Percentiles rank a stretch among this genome's conserved stretches.
phyloP scores from a whole-genome alignment of 148 eudicot species.

The Euryodendron excelsum region DNA sequence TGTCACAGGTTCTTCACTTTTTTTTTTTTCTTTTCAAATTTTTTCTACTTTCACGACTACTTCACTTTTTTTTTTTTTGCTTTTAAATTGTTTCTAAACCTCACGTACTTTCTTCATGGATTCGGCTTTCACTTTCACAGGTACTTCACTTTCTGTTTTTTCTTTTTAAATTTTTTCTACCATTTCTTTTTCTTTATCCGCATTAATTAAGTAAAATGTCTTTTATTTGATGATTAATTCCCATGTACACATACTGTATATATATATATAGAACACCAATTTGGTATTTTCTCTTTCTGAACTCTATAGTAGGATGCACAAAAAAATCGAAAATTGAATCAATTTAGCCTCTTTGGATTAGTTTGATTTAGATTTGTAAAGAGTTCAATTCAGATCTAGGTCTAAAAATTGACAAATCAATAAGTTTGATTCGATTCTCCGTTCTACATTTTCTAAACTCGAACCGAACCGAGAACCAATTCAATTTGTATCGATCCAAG shows the following conservation, averaged over 20 bases:
- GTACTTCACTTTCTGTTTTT: not conserved
- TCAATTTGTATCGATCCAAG: not conserved
- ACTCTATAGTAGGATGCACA: not conserved
- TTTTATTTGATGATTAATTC: not conserved
- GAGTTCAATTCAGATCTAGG: not conserved
- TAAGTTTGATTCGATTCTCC: too few species aligned
- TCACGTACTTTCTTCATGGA: not conserved
- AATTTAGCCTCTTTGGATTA: not conserved
- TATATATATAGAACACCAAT: not conserved
- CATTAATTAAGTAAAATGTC: not conserved
- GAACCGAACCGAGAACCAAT: too few species aligned
- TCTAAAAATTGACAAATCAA: not conserved
- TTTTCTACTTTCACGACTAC: not conserved
- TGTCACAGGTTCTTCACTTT: too few species aligned
- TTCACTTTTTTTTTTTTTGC: not conserved
- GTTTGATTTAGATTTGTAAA: not conserved
- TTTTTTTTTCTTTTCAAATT: too few species aligned
- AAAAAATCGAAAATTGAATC: not conserved
- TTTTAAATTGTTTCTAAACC: too few species aligned
- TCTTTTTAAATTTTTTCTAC: not conserved
- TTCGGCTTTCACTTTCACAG: not conserved
- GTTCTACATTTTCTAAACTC: too few species aligned
- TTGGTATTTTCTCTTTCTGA: not conserved
- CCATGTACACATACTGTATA: not conserved
- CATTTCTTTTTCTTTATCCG: not conserved